These are phyloP conservation scores for Candida endomychidarum DNA, from an alignment of 805 yeast genomes.

Conservation along the genomic window DNA sequence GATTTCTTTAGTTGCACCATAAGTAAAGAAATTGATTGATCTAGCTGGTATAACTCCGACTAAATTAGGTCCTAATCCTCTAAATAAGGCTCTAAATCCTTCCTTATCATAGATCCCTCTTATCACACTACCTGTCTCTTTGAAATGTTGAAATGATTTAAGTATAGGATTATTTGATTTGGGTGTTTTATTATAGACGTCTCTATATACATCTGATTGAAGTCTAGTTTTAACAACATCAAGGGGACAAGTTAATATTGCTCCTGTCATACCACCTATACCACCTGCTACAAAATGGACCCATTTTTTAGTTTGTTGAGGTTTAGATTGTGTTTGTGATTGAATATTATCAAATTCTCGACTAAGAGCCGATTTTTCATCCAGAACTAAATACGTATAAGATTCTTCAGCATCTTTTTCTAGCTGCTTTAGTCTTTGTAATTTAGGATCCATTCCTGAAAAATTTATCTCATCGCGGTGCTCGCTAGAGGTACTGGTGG, in stretches of 20 bases:
- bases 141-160: slow-evolving; percentile 68
- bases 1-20: slow-evolving; percentile 86
- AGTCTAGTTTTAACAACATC: slow-evolving; percentile 95
- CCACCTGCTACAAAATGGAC: slow-evolving; percentile 92
- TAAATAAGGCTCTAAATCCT: slow-evolving; percentile 84
- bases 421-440: slow-evolving; percentile 19
- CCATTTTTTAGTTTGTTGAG: slow-evolving; percentile 43
- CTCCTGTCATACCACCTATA: slow-evolving; percentile 97
- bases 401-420: slow-evolving; percentile 60
- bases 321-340: slow-evolving; percentile 5
- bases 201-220: slow-evolving; percentile 81
- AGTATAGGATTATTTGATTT: slow-evolving; percentile 36
- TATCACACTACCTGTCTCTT: slow-evolving; percentile 76
- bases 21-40: slow-evolving; percentile 93
- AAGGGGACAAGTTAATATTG: slow-evolving; percentile 88
- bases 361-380: slow-evolving; percentile 62
- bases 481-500: neutral
- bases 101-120: slow-evolving; percentile 67
- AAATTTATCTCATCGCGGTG: slow-evolving; percentile 4
- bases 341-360: slow-evolving; percentile 5
- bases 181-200: slow-evolving; percentile 50
- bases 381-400: slow-evolving; percentile 63
- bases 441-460: slow-evolving; percentile 5
- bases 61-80: slow-evolving; percentile 94
- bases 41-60: slow-evolving; percentile 99